A percentile compares a stretch with the other conserved stretches of the same genome.
These are phyloP conservation scores for Candida bentonensis DNA, from an alignment of 805 yeast genomes.

Conservation along the genomic window DNA sequence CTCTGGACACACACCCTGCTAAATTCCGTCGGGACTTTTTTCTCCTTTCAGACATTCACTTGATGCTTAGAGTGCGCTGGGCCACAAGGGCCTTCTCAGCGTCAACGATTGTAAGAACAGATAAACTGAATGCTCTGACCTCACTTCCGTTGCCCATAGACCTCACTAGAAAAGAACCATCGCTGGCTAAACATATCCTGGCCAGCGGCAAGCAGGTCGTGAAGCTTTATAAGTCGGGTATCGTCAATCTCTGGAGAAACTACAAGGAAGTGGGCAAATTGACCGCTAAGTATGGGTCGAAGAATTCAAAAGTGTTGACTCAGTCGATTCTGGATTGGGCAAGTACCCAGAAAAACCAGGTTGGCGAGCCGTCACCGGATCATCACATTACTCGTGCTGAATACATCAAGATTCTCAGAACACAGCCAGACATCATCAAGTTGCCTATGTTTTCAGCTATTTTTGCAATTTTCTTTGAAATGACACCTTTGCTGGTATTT, in stretches of 20 bases:
- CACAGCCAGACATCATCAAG: conserved; percentile 34
- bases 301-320: conserved; percentile 1
- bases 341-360: conserved; percentile 24
- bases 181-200: conserved; percentile 9
- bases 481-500: conserved; percentile 39
- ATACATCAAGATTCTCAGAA: conserved; percentile 36
- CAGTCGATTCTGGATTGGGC: conserved; percentile 17
- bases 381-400: conserved; percentile 28
- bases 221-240: conserved; percentile 33
- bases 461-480: conserved; percentile 41
- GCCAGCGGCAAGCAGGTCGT: conserved; percentile 16
- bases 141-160: conserved; percentile 20
- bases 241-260: conserved; percentile 35
- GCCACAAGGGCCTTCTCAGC: neutral
- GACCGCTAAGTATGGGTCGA: neutral
- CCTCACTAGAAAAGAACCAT: conserved; percentile 5
- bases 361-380: conserved; percentile 23
- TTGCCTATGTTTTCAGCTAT: conserved; percentile 46
- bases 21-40: no score
- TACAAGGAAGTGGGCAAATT: conserved; percentile 3
- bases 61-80: neutral
- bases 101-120: neutral
- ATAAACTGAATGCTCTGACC: conserved; percentile 13
- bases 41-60: conserved; percentile 1
- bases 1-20: no score